Percentiles rank a stretch among this genome's conserved stretches.
Conservation (phyloP, 1,139 yeast genomes). For the Scheffersomyces insectosa region DNA sequence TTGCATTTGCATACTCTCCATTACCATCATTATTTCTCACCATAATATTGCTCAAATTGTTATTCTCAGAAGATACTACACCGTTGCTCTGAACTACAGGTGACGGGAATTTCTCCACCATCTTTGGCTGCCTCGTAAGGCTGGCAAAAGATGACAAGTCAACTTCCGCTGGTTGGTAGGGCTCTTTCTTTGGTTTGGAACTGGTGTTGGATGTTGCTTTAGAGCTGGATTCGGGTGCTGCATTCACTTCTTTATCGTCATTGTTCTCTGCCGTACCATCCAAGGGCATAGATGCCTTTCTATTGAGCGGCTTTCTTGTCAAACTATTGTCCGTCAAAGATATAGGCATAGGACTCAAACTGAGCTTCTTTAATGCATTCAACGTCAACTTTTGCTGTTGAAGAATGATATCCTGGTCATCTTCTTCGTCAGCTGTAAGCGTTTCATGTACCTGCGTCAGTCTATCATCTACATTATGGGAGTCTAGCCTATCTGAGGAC, state of each 20-base stretch:
- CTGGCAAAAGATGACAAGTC: constrained; percentile 52
- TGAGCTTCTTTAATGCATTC: constrained; percentile 47
- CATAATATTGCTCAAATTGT: too few relatives aligned
- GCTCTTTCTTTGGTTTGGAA: constrained; percentile 20
- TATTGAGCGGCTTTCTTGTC: neutral
- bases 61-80: too few relatives aligned
- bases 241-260: neutral
- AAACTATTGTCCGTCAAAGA: constrained; percentile 10
- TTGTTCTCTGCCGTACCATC: neutral
- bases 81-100: neutral
- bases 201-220: neutral
- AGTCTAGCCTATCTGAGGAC: neutral
- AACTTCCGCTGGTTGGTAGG: constrained; percentile 57
- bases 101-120: constrained; percentile 2
- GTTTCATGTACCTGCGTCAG: neutral
- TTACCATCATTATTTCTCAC: too few relatives aligned
- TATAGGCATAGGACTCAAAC: constrained; percentile 46
- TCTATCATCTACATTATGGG: neutral
- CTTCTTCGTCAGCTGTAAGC: constrained; percentile 6
- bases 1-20: too few relatives aligned
- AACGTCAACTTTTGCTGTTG: constrained; percentile 47
- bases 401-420: constrained; percentile 37
- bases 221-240: neutral
- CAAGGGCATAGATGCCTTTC: neutral
- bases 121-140: constrained; percentile 46